A percentile compares a stretch with the other conserved stretches of the same genome.
These are phyloP conservation scores for Chrysanthemum seticuspe DNA, from an alignment of 129 eudicot species.

Conservation along the genomic window DNA sequence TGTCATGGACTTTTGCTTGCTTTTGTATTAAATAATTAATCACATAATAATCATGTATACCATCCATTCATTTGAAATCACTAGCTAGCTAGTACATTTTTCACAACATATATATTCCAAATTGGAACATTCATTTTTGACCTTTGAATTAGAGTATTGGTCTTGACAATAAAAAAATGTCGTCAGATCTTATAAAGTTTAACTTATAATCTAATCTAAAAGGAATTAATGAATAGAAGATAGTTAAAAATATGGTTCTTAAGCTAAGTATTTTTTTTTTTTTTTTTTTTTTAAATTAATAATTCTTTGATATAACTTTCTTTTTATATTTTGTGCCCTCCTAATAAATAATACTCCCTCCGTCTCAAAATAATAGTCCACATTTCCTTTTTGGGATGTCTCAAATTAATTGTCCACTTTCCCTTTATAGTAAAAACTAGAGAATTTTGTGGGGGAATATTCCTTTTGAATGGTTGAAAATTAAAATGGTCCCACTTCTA, in stretches of 20 bases:
- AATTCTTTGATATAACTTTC: not conserved
- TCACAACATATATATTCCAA: not conserved
- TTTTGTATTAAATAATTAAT: not conserved
- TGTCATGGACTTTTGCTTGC: not conserved
- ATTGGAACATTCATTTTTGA: not conserved
- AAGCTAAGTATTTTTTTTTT: not conserved
- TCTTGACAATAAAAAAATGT: not conserved
- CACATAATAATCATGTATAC: not conserved
- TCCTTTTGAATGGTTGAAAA: no score
- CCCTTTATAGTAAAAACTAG: no score
- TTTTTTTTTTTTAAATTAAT: no score
- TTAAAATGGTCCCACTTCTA: no score
- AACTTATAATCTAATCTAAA: no score
- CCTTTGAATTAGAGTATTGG: constrained; percentile 4
- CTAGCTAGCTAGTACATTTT: no score
- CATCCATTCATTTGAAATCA: not conserved
- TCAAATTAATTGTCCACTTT: no score
- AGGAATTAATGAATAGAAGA: not conserved
- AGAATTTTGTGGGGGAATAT: no score
- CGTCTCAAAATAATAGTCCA: no score
- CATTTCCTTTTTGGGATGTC: no score
- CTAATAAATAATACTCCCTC: not conserved
- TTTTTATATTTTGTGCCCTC: not conserved
- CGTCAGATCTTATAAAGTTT: not conserved
- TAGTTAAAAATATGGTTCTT: not conserved